Conservation (phyloP, 768 basidiomycete genomes). For the Termitomyces sp. region DNA sequence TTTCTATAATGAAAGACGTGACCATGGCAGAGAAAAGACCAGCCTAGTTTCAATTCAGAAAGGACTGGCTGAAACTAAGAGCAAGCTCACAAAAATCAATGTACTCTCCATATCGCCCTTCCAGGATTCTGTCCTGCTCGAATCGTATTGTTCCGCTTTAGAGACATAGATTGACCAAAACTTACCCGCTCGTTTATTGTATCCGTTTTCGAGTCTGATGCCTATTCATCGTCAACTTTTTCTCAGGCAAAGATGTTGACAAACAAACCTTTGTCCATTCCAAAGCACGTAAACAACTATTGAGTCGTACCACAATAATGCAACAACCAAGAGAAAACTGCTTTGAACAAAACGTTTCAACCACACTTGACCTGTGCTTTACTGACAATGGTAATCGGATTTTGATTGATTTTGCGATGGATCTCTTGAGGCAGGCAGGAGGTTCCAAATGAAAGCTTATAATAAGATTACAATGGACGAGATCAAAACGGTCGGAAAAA, state of each 20-base stretch:
- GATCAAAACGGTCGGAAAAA: neutral
- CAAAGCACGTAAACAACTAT: neutral
- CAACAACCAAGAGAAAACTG: neutral
- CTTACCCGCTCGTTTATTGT: neutral
- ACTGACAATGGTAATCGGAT: neutral
- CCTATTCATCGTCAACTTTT: neutral
- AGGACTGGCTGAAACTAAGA: neutral
- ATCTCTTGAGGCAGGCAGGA: neutral
- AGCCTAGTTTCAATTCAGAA: conserved; percentile 18
- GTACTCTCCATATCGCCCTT: conserved; percentile 15
- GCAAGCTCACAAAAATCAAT: conserved; percentile 22
- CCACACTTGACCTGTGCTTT: neutral
- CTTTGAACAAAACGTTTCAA: neutral
- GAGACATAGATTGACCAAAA: conserved; percentile 6
- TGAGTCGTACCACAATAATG: neutral
- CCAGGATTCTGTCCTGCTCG: conserved; percentile 5
- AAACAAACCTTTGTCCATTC: neutral
- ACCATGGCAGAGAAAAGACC: conserved; percentile 36
- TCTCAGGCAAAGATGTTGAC: neutral
- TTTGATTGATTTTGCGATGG: neutral
- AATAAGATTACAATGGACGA: neutral
- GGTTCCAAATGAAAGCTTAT: neutral
- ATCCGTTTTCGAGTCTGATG: neutral
- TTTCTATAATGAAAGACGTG: conserved; percentile 31
- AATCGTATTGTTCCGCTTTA: conserved; percentile 1